A percentile compares a stretch with the other conserved stretches of the same genome.
phyloP scores from a whole-genome alignment of 2,329 filamentous ascomycete genomes.

The Epichloe amarillans region DNA sequence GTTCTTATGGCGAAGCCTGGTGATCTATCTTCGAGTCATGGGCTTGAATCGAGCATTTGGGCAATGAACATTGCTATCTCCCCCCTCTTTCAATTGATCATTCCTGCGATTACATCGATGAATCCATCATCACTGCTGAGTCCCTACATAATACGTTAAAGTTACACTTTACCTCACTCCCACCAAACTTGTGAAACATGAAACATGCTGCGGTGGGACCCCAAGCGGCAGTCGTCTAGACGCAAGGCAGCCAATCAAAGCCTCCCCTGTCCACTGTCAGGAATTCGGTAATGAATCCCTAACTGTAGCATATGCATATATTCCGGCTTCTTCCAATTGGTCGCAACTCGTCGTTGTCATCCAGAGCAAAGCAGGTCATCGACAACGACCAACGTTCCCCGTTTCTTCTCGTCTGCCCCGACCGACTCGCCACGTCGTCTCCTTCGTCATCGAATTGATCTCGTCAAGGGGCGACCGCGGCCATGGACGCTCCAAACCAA shows the following conservation, averaged over 20 bases:
- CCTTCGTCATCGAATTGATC: not conserved
- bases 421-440: not conserved
- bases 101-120: too few species aligned
- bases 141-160: too few species aligned
- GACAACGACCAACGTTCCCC: not conserved
- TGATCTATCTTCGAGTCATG: not conserved
- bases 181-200: too few species aligned
- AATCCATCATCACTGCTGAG: too few species aligned
- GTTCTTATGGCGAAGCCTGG: not conserved
- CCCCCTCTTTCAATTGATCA: not conserved
- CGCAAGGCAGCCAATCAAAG: constrained; percentile 3
- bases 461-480: not conserved
- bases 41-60: not conserved
- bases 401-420: not conserved
- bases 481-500: constrained; percentile 3
- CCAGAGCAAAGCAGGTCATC: not conserved
- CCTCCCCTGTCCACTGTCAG: not conserved
- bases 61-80: too few species aligned
- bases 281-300: not conserved
- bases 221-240: not conserved
- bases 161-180: too few species aligned
- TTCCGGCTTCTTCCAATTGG: constrained; percentile 3
- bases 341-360: constrained; percentile 1
- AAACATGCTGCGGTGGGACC: not conserved
- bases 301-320: not conserved